phyloP scores from a whole-genome alignment of 2,329 filamentous ascomycete species.

The Fusarium sp. region DNA sequence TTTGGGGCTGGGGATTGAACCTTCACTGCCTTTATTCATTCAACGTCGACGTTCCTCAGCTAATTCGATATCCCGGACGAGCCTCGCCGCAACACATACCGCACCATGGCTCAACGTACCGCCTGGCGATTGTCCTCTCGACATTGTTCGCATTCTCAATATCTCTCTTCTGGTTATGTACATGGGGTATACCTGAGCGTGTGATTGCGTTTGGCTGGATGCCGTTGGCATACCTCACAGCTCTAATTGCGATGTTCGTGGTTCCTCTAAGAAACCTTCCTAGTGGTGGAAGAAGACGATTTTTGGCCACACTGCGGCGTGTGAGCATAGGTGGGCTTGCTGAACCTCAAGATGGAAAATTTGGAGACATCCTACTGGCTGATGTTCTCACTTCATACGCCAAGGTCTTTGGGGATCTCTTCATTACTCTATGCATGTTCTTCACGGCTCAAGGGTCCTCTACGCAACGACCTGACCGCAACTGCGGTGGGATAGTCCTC shows the following conservation, averaged over 20 bases:
- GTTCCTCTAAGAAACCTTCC: constrained; percentile 77
- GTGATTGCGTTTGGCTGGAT: constrained; percentile 86
- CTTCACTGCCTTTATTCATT: constrained; percentile 83
- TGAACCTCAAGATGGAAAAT: constrained; percentile 87
- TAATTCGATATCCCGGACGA: constrained; percentile 87
- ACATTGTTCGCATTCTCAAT: constrained; percentile 77
- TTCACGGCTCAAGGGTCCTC: constrained; percentile 76
- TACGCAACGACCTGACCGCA: constrained; percentile 82
- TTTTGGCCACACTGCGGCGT: constrained; percentile 79
- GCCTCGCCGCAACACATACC: constrained; percentile 75
- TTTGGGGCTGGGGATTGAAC: constrained; percentile 96
- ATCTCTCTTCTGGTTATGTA: constrained; percentile 84
- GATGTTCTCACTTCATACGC: constrained; percentile 96
- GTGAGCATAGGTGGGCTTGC: constrained; percentile 88
- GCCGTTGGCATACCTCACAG: constrained; percentile 83
- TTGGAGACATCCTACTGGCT: constrained; percentile 91
- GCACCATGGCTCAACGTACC: constrained; percentile 86
- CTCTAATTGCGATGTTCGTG: constrained; percentile 77
- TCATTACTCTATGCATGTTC: constrained; percentile 92
- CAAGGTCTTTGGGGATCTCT: constrained; percentile 90
- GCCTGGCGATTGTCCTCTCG: constrained; percentile 81
- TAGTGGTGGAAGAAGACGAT: constrained; percentile 76
- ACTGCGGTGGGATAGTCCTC: constrained; percentile 80
- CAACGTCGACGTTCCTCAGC: constrained; percentile 86
- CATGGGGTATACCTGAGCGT: constrained; percentile 73